These are phyloP conservation scores for Pythium grandisporangium DNA, from an alignment of 352 stramenopile genomes.

Conservation along the genomic window DNA sequence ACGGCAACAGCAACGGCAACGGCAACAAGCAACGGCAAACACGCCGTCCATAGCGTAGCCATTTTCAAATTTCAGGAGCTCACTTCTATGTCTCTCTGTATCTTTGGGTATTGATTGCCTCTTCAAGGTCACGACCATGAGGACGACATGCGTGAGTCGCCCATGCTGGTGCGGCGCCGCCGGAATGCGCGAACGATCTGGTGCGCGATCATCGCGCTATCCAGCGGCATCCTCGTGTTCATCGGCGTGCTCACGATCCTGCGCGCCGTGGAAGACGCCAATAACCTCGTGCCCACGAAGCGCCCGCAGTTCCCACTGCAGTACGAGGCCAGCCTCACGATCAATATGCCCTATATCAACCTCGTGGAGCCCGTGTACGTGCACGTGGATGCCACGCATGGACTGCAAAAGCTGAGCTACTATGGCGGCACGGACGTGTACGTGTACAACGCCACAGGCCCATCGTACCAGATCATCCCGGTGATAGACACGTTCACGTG, in stretches of 20 bases:
- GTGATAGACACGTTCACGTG: conserved; percentile 71
- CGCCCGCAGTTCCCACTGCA: conserved; percentile 66
- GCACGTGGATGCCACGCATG: conserved; percentile 60
- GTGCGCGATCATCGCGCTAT: conserved; percentile 76
- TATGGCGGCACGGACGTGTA: conserved; percentile 84
- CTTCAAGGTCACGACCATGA: neutral
- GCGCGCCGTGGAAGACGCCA: conserved; percentile 71
- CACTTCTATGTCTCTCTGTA: conserved; percentile 1
- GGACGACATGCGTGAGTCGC: conserved; percentile 12
- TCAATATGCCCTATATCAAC: conserved; percentile 87
- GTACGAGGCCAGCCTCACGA: conserved; percentile 81
- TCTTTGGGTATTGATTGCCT: neutral
- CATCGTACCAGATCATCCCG: conserved; percentile 77
- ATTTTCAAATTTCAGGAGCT: too few species aligned
- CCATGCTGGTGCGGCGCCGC: conserved; percentile 33
- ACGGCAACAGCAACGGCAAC: conserved; percentile 11
- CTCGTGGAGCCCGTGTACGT: conserved; percentile 85
- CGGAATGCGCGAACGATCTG: conserved; percentile 66
- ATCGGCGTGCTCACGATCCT: conserved; percentile 77
- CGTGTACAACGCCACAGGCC: conserved; percentile 76
- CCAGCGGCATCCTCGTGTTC: conserved; percentile 69
- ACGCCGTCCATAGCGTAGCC: too few species aligned
- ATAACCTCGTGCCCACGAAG: conserved; percentile 56
- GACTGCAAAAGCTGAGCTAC: conserved; percentile 82
- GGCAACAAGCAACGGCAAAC: neutral